phyloP scores from a whole-genome alignment of 2,329 filamentous ascomycete genomes.

The Fusarium xylarioides region DNA sequence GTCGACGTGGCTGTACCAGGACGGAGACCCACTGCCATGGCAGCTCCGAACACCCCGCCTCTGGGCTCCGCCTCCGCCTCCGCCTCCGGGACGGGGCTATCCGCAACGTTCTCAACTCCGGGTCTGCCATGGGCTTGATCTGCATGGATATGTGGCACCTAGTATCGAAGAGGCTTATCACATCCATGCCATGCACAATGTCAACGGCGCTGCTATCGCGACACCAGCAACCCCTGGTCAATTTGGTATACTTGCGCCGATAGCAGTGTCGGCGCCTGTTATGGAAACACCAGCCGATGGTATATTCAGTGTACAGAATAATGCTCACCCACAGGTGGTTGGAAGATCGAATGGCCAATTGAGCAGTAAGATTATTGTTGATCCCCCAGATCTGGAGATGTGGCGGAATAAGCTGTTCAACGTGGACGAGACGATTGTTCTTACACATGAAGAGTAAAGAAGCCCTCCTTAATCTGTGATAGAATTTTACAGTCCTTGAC shows the following conservation, averaged over 20 bases:
- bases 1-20: background rate
- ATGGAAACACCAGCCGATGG: conserved; percentile 6
- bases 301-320: background rate
- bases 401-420: conserved; percentile 80
- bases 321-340: background rate
- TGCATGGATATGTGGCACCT: conserved; percentile 27
- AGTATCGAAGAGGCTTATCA: conserved; percentile 34
- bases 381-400: conserved; percentile 72
- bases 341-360: conserved; percentile 59
- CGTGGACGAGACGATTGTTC: conserved; percentile 75
- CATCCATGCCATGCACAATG: conserved; percentile 1
- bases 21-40: conserved; percentile 15
- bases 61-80: conserved; percentile 14
- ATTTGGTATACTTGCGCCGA: conserved; percentile 57
- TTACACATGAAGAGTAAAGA: conserved; percentile 76
- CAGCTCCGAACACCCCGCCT: conserved; percentile 22
- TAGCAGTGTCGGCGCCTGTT: conserved; percentile 30
- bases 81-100: conserved; percentile 12
- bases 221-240: conserved; percentile 44
- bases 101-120: conserved; percentile 18
- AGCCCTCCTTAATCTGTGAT: too few species aligned
- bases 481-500: background rate
- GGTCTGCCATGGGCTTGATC: conserved; percentile 18
- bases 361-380: conserved; percentile 65
- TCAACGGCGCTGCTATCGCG: background rate